phyloP scores from a whole-genome alignment of 345 rosid species.

The Hibiscus trionum region DNA sequence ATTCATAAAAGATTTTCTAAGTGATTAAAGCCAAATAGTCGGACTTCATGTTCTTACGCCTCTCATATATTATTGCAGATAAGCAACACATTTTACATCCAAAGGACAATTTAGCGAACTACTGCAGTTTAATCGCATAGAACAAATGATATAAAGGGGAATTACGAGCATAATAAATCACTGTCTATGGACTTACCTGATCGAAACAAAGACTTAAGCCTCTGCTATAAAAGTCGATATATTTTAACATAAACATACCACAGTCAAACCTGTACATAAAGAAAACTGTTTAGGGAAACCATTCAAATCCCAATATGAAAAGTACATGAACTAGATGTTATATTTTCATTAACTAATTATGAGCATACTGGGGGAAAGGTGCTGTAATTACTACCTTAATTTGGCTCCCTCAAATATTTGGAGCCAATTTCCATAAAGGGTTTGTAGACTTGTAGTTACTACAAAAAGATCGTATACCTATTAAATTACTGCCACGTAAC shows the following conservation, averaged over 20 bases:
- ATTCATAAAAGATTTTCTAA: neutral
- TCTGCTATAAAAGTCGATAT: slow-evolving; percentile 87
- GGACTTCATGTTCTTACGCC: neutral
- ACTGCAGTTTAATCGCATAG: neutral
- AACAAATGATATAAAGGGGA: neutral
- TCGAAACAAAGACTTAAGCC: slow-evolving; percentile 69
- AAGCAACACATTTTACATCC: neutral
- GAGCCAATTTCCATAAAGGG: neutral
- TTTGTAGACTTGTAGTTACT: neutral
- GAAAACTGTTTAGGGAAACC: neutral
- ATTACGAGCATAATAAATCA: neutral
- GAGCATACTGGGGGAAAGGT: neutral
- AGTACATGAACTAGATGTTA: neutral
- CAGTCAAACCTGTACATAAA: slow-evolving; percentile 69
- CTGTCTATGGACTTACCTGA: slow-evolving; percentile 47
- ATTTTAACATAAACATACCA: slow-evolving; percentile 98
- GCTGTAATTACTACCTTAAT: neutral
- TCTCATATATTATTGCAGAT: neutral
- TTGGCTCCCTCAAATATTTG: neutral
- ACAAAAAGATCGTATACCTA: neutral
- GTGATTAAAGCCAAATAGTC: neutral
- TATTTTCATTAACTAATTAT: neutral
- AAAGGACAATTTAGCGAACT: neutral
- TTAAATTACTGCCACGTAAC: neutral
- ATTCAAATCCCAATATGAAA: neutral